Percentiles rank a stretch among this genome's conserved stretches.
Evolutionary conservation across 768 basidiomycete species (phyloP).

Genomic region (Russula virescens): DNA sequence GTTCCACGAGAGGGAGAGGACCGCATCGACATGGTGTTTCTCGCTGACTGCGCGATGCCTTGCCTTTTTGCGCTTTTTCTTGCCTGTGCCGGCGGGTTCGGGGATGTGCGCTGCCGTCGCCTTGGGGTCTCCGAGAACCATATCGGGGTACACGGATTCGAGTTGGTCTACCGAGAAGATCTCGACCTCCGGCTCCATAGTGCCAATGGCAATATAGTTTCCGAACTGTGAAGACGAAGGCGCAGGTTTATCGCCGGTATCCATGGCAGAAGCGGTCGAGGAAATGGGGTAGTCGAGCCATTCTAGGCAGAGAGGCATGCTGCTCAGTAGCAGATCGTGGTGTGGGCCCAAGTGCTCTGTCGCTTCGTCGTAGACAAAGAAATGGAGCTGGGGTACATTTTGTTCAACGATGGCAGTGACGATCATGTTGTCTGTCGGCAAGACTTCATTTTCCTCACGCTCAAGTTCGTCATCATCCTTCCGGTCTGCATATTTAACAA

Average conservation of each 20-base stretch:
- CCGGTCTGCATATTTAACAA: constrained; percentile 2
- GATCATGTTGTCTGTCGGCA: constrained; percentile 88
- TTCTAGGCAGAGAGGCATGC: constrained; percentile 96
- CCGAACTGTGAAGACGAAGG: constrained; percentile 46
- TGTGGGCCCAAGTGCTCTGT: constrained; percentile 92
- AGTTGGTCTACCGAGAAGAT: constrained; percentile 95
- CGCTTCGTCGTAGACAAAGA: constrained; percentile 92
- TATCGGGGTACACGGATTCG: constrained; percentile 90
- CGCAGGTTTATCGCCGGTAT: constrained; percentile 20
- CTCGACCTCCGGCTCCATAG: constrained; percentile 96
- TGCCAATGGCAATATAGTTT: constrained; percentile 94
- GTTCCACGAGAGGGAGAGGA: constrained; percentile 94
- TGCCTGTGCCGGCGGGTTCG: constrained; percentile 80
- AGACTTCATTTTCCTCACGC: constrained; percentile 81
- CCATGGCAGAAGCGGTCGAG: constrained; percentile 39
- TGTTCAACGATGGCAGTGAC: constrained; percentile 94
- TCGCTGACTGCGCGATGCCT: constrained; percentile 57
- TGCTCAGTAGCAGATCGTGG: constrained; percentile 96
- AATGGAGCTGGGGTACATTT: constrained; percentile 91
- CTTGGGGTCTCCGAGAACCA: constrained; percentile 86
- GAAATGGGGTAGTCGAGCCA: constrained; percentile 94
- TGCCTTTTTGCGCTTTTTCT: constrained; percentile 90
- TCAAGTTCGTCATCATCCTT: constrained; percentile 77
- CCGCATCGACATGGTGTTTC: constrained; percentile 86
- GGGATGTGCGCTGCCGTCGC: constrained; percentile 75